Evolutionary conservation across 2,329 filamentous ascomycete species (phyloP).

Genomic region (Phoma sp.): DNA sequence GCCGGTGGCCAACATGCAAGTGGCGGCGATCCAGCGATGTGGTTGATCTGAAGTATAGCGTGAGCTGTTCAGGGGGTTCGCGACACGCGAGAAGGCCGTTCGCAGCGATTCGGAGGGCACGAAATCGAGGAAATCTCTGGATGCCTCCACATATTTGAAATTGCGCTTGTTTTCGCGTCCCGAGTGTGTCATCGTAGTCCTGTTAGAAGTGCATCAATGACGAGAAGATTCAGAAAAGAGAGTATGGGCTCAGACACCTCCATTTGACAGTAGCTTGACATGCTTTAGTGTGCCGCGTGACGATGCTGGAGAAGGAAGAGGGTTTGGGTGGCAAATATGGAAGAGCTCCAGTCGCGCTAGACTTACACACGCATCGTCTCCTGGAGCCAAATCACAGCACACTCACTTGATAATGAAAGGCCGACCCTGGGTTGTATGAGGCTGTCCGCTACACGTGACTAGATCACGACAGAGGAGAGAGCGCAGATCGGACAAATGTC

Average conservation of each 20-base stretch:
- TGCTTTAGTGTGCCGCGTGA: not conserved
- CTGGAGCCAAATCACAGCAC: not conserved
- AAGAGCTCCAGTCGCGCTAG: too few relatives aligned
- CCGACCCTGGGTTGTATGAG: not conserved
- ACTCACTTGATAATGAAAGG: not conserved
- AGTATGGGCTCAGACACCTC: not conserved
- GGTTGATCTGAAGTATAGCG: not conserved
- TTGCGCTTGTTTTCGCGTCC: not conserved
- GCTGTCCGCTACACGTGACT: not conserved
- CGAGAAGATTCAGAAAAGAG: not conserved
- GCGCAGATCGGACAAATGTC: not conserved
- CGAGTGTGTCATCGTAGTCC: not conserved
- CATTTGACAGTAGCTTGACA: not conserved
- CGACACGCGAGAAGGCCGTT: not conserved
- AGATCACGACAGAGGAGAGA: not conserved
- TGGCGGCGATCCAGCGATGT: not conserved
- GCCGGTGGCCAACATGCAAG: not conserved
- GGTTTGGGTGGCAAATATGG: too few relatives aligned
- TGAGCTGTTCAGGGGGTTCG: not conserved
- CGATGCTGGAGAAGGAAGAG: too few relatives aligned
- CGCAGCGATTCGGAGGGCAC: not conserved
- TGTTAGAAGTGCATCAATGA: not conserved
- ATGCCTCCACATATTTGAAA: not conserved
- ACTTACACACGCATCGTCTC: too few relatives aligned
- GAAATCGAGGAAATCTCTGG: not conserved